These are phyloP conservation scores for Persicaria maculosa DNA, from an alignment of 148 eudicot genomes.

Conservation along the genomic window DNA sequence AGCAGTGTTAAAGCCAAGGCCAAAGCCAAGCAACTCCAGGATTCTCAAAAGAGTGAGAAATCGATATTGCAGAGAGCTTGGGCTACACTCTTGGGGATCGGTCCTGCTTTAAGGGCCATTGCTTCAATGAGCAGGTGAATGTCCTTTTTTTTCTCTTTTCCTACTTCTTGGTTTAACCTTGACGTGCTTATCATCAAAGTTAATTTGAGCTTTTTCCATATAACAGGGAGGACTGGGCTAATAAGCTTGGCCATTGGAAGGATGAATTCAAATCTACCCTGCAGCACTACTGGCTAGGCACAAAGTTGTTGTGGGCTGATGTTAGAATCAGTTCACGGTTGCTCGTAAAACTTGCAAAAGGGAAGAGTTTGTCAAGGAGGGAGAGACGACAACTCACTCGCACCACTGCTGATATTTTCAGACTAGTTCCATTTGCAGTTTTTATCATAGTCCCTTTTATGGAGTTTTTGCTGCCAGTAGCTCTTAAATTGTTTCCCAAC, in stretches of 20 bases:
- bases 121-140: conserved; percentile 78
- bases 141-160: neutral
- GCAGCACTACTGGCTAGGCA: conserved; percentile 82
- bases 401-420: conserved; percentile 83
- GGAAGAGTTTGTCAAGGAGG: conserved; percentile 72
- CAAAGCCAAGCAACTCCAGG: conserved; percentile 47
- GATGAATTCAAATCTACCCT: conserved; percentile 53
- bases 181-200: neutral
- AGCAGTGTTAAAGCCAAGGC: conserved; percentile 66
- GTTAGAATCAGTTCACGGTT: conserved; percentile 72
- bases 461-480: conserved; percentile 82
- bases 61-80: conserved; percentile 39
- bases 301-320: conserved; percentile 77
- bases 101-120: conserved; percentile 68
- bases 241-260: conserved; percentile 64
- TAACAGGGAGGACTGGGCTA: conserved; percentile 74
- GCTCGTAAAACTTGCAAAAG: conserved; percentile 54
- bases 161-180: neutral
- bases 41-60: conserved; percentile 43
- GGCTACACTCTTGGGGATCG: conserved; percentile 65
- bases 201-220: neutral
- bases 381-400: conserved; percentile 85
- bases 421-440: conserved; percentile 85
- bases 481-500: conserved; percentile 67
- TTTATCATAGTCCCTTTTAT: conserved; percentile 77